Base-by-base conservation (phyloP, 2,329 filamentous ascomycete species). In the Pleomassaria siparia region DNA sequence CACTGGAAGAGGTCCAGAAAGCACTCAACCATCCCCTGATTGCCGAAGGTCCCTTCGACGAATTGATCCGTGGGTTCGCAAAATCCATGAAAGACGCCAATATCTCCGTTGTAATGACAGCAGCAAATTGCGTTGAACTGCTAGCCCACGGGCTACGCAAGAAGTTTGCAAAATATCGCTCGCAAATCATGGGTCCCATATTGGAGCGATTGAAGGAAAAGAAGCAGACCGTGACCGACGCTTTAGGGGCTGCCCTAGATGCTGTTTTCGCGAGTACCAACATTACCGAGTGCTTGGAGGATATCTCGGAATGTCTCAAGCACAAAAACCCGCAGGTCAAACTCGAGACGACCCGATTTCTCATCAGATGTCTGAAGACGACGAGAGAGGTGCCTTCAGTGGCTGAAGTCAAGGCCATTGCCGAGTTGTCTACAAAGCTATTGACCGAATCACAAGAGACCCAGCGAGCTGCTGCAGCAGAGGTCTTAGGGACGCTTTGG, bases 21-120 rank as follows among this genome's bases (percentile, higher is more conserved):
- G 80, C 84, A 2, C 72, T 95, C 46, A 95, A 95, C 60, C 86
- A 95, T 32, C 91, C 92, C 12, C 83, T 87, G 52, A 96, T 99
- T 70, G 95, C 96, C 70, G 92, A 97, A 59, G 89, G 84, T 6
- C 87, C 89, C 45, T 97, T 91, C 64, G 83, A 86, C 67, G 92
- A 97, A 61, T 80, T 97, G 57, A 84, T 89, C 46, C 82, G 89
- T 51, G 86, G 84, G 3, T 79, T 97, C 45, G 92, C 94, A 36
- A 99, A 97, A 72, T 90, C 84, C 60, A 99, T 99, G 94, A 99
- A 99, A 72, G 95, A 99, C 60, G 94, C 95, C 60, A 99, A 99
- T 66, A 87, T 99, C 58, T 87, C 89, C 4, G 94, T 97, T 40
- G 94, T 96, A 16, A 94, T 88, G 1, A 86, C 94, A 55, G 92